Evolutionary conservation across 164 flowering plant genomes (phyloP).

Genomic region (Aristolochia fimbriata): DNA sequence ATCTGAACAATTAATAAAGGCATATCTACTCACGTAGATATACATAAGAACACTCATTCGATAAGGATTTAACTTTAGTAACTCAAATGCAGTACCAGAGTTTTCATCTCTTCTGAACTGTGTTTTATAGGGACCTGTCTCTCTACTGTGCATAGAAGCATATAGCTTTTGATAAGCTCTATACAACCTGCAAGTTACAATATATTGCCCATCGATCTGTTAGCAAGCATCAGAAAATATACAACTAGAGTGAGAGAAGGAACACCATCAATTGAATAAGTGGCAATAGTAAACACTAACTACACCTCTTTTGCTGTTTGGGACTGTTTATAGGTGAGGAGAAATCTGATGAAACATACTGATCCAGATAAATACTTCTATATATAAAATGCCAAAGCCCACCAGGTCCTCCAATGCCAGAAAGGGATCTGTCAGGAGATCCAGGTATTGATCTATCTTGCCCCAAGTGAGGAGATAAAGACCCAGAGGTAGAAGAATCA

Average conservation of each 20-base stretch:
- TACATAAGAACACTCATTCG: not conserved
- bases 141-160: constrained; percentile 86
- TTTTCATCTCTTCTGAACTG: constrained; percentile 94
- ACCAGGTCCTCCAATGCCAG: constrained; percentile 77
- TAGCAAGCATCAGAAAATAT: not conserved
- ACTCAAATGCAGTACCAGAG: constrained; percentile 42
- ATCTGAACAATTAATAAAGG: not conserved
- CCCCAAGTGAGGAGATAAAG: constrained; percentile 50
- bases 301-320: constrained; percentile 73
- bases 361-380: constrained; percentile 84
- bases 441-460: constrained; percentile 37
- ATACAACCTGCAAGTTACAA: constrained; percentile 53
- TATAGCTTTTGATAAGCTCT: constrained; percentile 90
- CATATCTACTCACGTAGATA: not conserved
- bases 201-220: constrained; percentile 4
- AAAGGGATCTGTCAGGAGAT: constrained; percentile 26
- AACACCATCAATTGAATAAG: not conserved
- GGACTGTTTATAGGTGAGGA: constrained; percentile 63
- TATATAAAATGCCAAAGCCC: constrained; percentile 99
- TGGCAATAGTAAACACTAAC: constrained; percentile 3
- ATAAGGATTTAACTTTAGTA: not conserved
- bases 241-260: not conserved
- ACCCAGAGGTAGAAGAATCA: constrained; percentile 46
- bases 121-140: constrained; percentile 78
- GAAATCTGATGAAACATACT: constrained; percentile 94